Evolutionary conservation across 306 rosid genomes (phyloP).

Genomic region (Mimosa bimucronata): DNA sequence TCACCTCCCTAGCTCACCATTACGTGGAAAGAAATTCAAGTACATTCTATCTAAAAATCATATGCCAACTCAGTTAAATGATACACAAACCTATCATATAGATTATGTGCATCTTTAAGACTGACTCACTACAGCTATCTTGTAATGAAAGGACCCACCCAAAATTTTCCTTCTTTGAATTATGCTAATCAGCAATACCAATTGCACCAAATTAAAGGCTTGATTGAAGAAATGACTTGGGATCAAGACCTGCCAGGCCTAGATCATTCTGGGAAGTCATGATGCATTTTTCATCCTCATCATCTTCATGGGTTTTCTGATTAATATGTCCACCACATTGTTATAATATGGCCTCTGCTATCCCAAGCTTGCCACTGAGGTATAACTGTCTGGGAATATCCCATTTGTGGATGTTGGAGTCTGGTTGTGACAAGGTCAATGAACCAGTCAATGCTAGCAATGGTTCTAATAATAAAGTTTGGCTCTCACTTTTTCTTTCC

Average conservation of each 20-base stretch:
- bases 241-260: slow-evolving; percentile 35
- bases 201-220: slow-evolving; percentile 32
- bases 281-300: slow-evolving; percentile 27
- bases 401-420: slow-evolving; percentile 72
- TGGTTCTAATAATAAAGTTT: slow-evolving; percentile 67
- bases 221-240: slow-evolving; percentile 27
- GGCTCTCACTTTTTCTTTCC: slow-evolving; percentile 62
- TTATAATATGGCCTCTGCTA: slow-evolving; percentile 67
- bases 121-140: background rate
- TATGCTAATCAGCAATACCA: slow-evolving; percentile 35
- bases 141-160: background rate
- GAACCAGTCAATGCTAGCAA: slow-evolving; percentile 73
- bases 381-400: slow-evolving; percentile 78
- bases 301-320: slow-evolving; percentile 24
- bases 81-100: background rate
- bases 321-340: slow-evolving; percentile 38
- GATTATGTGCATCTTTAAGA: background rate
- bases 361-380: slow-evolving; percentile 68
- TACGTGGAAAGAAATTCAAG: background rate
- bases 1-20: slow-evolving; percentile 12
- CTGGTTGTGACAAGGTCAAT: slow-evolving; percentile 62
- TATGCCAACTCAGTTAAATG: background rate
- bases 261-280: slow-evolving; percentile 26
- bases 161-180: background rate
- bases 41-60: background rate